Evolutionary conservation across 139 green algal genomes (phyloP), one percentile per base, ranked within the genome.

Genomic region (Chlamydomonas urium): DNA sequence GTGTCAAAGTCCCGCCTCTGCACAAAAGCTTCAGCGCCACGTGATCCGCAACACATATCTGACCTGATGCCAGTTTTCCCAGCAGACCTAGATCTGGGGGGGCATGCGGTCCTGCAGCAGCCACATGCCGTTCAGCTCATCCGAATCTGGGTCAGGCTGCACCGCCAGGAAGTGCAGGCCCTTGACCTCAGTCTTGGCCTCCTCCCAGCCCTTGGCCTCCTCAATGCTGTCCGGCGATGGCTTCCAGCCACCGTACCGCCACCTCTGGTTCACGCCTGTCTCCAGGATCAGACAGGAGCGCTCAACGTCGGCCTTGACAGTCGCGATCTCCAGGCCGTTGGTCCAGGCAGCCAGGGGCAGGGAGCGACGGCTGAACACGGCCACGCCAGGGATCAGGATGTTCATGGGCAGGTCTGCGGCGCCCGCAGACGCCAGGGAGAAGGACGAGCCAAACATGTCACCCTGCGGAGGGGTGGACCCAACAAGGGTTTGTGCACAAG

Each of bases 101-200:
- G 88, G 79, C 62, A 75, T 58, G 36, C 80, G 70, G 35, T 97
- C 90, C 75, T 88, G 87, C 75, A 99, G 74, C 31, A 99, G 72
- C 95, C 95, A 99, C 50, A 99, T 77, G 0, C 95, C 95, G 28
- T 83, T 83, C 48, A 90, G 88, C 10, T 90, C 80, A 47, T 97
- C 92, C 6, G 80, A 84, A 50, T 99, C 95, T 21, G 92, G 90
- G 73, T 97, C 86, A 6, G 75, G 81, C 80, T 98, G 95, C 4
- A 99, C 83, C 0, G 90, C 95, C 62, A 99, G 77, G 77, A 99
- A 99, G 75, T 99, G 95, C 63, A 99, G 69, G 2, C 95, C 95
- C 60, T 45, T 67, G 32, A 67, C 60, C 5, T 26, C 60, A 24
- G 21, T 31, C 60, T 67, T 67, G 60, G 19, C 38, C 8, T 67